These are phyloP conservation scores for Trichopus zeylanicus DNA, from an alignment of 116 monocot species.

Conservation along the genomic window DNA sequence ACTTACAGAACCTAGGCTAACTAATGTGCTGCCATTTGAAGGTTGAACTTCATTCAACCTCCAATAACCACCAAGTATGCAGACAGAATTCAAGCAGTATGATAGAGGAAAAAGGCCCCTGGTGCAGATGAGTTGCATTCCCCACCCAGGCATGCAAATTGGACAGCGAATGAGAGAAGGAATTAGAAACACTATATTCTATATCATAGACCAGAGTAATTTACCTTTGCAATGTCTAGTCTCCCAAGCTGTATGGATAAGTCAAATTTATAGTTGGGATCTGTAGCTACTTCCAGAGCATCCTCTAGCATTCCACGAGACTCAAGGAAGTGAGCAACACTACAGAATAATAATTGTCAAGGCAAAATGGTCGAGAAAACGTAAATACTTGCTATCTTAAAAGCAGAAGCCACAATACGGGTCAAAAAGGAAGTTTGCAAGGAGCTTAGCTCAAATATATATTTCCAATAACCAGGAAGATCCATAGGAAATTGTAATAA, in stretches of 20 bases:
- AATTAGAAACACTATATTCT: not conserved
- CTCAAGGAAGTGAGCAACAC: conserved; percentile 60
- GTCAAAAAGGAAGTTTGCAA: not conserved
- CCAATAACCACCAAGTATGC: not conserved
- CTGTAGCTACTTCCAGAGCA: conserved; percentile 53
- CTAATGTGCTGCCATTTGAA: not conserved
- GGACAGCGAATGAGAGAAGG: not conserved
- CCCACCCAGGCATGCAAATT: not conserved
- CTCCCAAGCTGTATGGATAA: conserved; percentile 48
- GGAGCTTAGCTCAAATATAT: not conserved
- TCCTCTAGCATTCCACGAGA: conserved; percentile 58
- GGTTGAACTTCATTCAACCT: not conserved
- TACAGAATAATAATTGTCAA: conserved; percentile 2
- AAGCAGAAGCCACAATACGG: no score
- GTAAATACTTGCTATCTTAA: no score
- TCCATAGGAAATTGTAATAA: no score
- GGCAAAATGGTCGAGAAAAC: not conserved
- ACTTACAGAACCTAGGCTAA: no score
- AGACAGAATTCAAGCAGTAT: not conserved
- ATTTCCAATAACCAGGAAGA: no score
- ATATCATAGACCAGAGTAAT: not conserved
- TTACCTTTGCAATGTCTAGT: conserved; percentile 55
- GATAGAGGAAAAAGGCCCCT: not conserved
- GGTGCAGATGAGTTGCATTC: not conserved
- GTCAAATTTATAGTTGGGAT: conserved; percentile 62